Evolutionary conservation across 2,329 filamentous ascomycete species (phyloP).

Genomic region (Alternaria consortialis): DNA sequence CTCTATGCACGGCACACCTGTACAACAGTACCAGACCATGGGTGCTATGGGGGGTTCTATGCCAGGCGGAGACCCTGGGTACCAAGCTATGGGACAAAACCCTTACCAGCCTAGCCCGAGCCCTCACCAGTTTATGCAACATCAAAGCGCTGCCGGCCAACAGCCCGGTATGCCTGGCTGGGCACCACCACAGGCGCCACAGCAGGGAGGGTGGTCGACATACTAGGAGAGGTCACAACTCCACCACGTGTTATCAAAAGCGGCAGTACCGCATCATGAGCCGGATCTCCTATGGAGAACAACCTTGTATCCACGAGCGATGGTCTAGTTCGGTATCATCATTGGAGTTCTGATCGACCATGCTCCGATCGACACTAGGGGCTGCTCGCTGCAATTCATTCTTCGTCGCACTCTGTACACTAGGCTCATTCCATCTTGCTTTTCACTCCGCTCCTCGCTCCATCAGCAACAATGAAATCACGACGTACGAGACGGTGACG

Average conservation of each 20-base stretch:
- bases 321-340: not conserved
- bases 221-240: slow-evolving; percentile 32
- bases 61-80: slow-evolving; percentile 44
- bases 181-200: slow-evolving; percentile 55
- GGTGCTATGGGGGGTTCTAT: slow-evolving; percentile 51
- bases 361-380: not conserved
- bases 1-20: slow-evolving; percentile 54
- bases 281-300: not conserved
- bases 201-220: slow-evolving; percentile 51
- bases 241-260: not conserved
- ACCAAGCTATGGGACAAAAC: slow-evolving; percentile 58
- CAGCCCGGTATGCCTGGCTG: slow-evolving; percentile 64
- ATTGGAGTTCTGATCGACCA: not conserved
- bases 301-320: not conserved
- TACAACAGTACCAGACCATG: slow-evolving; percentile 58
- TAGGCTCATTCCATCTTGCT: slow-evolving; percentile 23
- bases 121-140: slow-evolving; percentile 58
- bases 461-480: slow-evolving; percentile 27
- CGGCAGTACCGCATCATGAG: not conserved
- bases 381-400: slow-evolving; percentile 10
- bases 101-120: slow-evolving; percentile 61
- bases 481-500: slow-evolving; percentile 34
- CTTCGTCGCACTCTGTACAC: slow-evolving; percentile 42
- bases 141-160: slow-evolving; percentile 53
- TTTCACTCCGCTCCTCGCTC: slow-evolving; percentile 17